phyloP scores from a whole-genome alignment of 2,329 filamentous ascomycete genomes.

The Tolypocladium tropicale region DNA sequence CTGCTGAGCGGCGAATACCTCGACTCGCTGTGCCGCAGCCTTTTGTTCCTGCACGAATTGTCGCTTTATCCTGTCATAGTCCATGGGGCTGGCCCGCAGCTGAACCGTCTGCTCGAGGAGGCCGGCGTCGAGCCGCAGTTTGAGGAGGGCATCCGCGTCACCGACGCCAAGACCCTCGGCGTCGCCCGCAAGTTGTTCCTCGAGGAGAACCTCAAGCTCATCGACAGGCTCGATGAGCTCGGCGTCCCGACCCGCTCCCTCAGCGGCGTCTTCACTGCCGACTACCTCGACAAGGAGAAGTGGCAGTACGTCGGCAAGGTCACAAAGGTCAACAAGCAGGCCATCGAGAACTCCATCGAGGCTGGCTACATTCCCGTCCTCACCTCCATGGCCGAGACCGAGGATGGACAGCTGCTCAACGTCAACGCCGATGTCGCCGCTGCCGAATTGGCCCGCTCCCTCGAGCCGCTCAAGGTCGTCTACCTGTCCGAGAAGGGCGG shows the following conservation, averaged over 20 bases:
- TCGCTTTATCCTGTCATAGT: constrained; percentile 92
- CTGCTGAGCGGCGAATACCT: constrained; percentile 83
- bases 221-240: constrained; percentile 80
- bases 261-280: constrained; percentile 82
- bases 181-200: constrained; percentile 88
- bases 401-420: constrained; percentile 86
- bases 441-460: constrained; percentile 76
- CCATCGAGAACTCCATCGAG: constrained; percentile 84
- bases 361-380: constrained; percentile 87
- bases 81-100: constrained; percentile 87
- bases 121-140: constrained; percentile 93
- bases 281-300: constrained; percentile 93
- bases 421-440: constrained; percentile 97
- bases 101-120: constrained; percentile 82
- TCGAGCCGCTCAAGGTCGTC: constrained; percentile 94
- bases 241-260: constrained; percentile 84
- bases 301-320: constrained; percentile 96
- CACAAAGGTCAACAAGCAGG: constrained; percentile 78
- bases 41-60: constrained; percentile 90
- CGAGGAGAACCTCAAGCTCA: constrained; percentile 88
- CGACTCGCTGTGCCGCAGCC: constrained; percentile 77
- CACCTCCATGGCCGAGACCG: constrained; percentile 91
- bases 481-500: constrained; percentile 98
- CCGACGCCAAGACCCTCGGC: constrained; percentile 87
- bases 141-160: constrained; percentile 91